Base-by-base conservation (phyloP, 306 rosid species). In the cucumber (Cucumis sativus) region DNA sequence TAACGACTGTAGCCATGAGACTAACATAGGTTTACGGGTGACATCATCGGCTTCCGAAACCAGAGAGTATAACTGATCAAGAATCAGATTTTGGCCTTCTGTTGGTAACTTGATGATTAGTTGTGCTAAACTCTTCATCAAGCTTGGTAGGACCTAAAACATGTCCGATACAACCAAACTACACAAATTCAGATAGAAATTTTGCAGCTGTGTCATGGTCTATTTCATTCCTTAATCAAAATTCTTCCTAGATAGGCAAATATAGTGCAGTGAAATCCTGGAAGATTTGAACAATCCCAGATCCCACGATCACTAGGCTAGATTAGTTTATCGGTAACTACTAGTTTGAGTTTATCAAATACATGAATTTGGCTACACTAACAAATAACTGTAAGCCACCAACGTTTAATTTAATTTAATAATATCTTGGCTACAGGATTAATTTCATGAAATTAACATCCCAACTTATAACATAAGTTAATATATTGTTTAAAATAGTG, bases 1-100 rank as follows among this genome's bases (percentile, higher is more conserved):
- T 62, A 94, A 80, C 35, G 98, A 94, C 80, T 92, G 98, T 80
- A 94, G 79, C 98, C 98, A 94, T 77, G 97, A 94, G 82, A 94
- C 98, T 80, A 91, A 73, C 45, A 81, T 80, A 7, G 97, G 94
- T 77, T 94, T 94, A 45, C 98, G 90, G 52, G 92, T 83, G 45
- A 89, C 96, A 86, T 92, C 97, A 45, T 94, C 98, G 28, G 97
- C 92, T 80, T 90, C 93, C 35, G 97, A 93, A 78, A 92, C 98
- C 83, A 87, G 90, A 57, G 96, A 80, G 84, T 94, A 86, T 82
- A 92, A 85, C 82, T 94, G 96, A 74, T 90, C 84, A 20, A 94
- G 86, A 85, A 89, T 86, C 84, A 86, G 79, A 81, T 85, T 82
- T 74, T 92, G 94, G 73, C 91, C 95, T 78, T 88, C 93, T 75